Base-by-base conservation (phyloP, 129 eudicot genomes). In the Tanacetum coccineum region DNA sequence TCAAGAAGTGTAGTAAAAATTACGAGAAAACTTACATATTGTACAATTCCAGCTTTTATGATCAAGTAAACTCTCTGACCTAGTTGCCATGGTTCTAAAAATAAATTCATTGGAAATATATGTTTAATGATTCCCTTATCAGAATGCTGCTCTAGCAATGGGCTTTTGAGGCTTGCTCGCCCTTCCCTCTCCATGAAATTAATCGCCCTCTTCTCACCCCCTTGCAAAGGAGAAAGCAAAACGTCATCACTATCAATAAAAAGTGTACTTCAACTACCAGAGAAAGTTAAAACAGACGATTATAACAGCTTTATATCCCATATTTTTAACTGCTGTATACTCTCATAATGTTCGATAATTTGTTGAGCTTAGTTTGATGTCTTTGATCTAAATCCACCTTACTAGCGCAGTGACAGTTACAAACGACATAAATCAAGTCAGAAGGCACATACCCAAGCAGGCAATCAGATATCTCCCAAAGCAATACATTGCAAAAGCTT, bases 401-500 rank as follows among this genome's bases (percentile, higher is more conserved):
- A 4, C 10, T n/a, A 6, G 19, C 17, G 15, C 18, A 17, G 18
- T n/a, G 14, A 64, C 12, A 15, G 48, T 48, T 55, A 36, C 42
- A 36, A 36, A 36, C 42, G 42, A 36, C 42, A 36, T 36, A 36
- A 36, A 8, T 36, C 42, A 36, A 36, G 42, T 36, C 48, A 53
- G 42, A 64, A 32, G 70, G 45, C 19, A 68, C 85, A 64, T 89
- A 94, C 97, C 99, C 74, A 94, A 84, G 75, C 97, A 89, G 68
- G 99, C 99, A 61, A 94, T 78, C 57, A 94, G 95, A 73, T 94
- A 94, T 79, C 99, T 94, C 70, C 97, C 97, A 80, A 94, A 94
- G 81, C 97, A 94, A 74, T 94, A 94, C 99, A 94, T 94, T 6
- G 99, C 99, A 81, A 94, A 94, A 66, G 99, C 82, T 82, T 94